Base-by-base conservation (phyloP, 306 rosid genomes). In the Cotoneaster glaucophyllus region DNA sequence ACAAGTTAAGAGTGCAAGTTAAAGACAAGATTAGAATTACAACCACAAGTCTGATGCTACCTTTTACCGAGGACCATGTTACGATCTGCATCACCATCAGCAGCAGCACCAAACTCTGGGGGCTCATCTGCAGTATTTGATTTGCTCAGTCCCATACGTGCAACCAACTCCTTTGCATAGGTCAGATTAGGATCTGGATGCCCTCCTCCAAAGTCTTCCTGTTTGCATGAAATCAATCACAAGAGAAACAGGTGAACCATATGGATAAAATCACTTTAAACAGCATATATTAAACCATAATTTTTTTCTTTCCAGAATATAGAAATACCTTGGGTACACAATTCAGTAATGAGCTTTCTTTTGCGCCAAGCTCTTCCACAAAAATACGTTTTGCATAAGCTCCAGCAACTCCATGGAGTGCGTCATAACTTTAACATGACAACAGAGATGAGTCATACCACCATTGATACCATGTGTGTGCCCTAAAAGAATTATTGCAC, bases 41-140 rank as follows among this genome's bases (percentile, higher is more conserved):
- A 72, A 45, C 70, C 54, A 50, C 17, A 52, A 69, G 22, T 44
- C 62, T 54, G 28, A 53, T 61, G 66, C 44, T 83, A 96, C 99
- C 99, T 96, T 92, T 92, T 96, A 41, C 99, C 99, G 32, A 96
- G 98, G 85, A 96, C 62, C 99, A 95, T 95, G 87, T 95, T 95
- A 59, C 98, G 99, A 83, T 96, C 99, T 52, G 99, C 99, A 83
- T 96, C 99, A 83, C 99, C 99, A 83, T 96, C 99, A 79, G 97
- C 89, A 82, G 99, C 99, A 76, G 96, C 99, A 82, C 99, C 99
- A 81, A 96, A 96, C 84, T 96, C 99, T 7, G 99, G 99, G 67
- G 93, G 93, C 77, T 91, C 97, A 22, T 63, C 79, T 85, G 88
- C 87, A 34, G 93, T 69, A 70, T 82, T 82, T 80, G 97, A 82